Conservation (phyloP, 1,284 basidiomycete species). For the Trametes hirsuta region DNA sequence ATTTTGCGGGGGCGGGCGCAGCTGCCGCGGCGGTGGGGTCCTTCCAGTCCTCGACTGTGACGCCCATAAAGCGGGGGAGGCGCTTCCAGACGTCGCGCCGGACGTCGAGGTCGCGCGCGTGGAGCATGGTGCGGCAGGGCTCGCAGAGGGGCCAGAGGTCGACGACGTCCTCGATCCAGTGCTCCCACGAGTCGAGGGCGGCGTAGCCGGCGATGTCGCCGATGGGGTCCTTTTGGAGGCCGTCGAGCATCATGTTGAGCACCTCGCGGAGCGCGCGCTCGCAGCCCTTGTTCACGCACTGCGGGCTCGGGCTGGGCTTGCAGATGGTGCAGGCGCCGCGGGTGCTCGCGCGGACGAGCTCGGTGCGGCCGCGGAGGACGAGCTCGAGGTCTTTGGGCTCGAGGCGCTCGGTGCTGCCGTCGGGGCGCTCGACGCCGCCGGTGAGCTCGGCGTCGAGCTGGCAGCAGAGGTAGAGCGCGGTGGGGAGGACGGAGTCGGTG, state of each 20-base stretch:
- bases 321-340: slow-evolving; percentile 26
- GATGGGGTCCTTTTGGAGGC: slow-evolving; percentile 27
- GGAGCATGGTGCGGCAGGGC: slow-evolving; percentile 26
- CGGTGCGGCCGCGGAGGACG: slow-evolving; percentile 24
- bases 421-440: slow-evolving; percentile 20
- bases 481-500: slow-evolving; percentile 24
- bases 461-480: slow-evolving; percentile 29
- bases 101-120: slow-evolving; percentile 24
- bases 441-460: slow-evolving; percentile 26
- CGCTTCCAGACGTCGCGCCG: slow-evolving; percentile 23
- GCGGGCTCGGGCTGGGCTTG: slow-evolving; percentile 17
- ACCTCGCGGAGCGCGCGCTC: slow-evolving; percentile 26
- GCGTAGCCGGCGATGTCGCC: slow-evolving; percentile 26
- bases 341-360: slow-evolving; percentile 28
- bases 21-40: slow-evolving; percentile 13
- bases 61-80: slow-evolving; percentile 22
- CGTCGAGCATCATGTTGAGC: slow-evolving; percentile 25
- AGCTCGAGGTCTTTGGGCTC: slow-evolving; percentile 25
- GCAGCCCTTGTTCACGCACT: slow-evolving; percentile 23
- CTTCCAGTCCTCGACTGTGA: slow-evolving; percentile 26
- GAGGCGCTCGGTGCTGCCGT: slow-evolving; percentile 23
- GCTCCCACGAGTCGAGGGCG: slow-evolving; percentile 28
- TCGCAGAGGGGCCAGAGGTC: slow-evolving; percentile 28
- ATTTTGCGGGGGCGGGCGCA: slow-evolving; percentile 3
- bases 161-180: slow-evolving; percentile 29